These are phyloP conservation scores for Globisporangium parvum DNA, from an alignment of 352 stramenopile species.

Conservation along the genomic window DNA sequence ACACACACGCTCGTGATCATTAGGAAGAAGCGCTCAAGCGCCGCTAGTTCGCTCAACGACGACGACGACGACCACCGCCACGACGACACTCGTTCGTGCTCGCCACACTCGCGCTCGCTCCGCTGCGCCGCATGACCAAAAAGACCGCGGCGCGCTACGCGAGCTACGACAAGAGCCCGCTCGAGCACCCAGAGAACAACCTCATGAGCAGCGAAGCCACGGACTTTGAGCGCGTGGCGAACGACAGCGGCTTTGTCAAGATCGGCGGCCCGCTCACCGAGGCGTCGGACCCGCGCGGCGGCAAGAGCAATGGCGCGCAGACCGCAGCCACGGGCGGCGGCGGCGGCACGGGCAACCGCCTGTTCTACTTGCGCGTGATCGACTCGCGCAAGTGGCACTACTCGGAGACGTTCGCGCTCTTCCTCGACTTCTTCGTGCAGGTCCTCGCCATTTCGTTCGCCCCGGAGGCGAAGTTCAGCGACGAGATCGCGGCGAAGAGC, in stretches of 20 bases:
- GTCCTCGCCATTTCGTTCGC: constrained; percentile 77
- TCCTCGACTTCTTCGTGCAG: constrained; percentile 84
- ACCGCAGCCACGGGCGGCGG: neutral
- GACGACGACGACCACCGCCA: too few species aligned
- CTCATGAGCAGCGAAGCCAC: constrained; percentile 24
- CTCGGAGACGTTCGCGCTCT: constrained; percentile 77
- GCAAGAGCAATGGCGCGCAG: constrained; percentile 38
- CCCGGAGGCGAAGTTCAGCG: constrained; percentile 46
- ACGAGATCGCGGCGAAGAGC: constrained; percentile 56
- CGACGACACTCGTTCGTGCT: too few species aligned
- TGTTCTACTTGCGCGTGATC: constrained; percentile 81
- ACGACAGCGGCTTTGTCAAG: constrained; percentile 62
- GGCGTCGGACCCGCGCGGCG: constrained; percentile 57
- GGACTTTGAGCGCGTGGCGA: constrained; percentile 55
- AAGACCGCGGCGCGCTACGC: constrained; percentile 6
- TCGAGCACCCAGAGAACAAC: constrained; percentile 7
- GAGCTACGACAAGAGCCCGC: constrained; percentile 12
- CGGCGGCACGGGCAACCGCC: constrained; percentile 42
- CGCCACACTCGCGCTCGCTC: too few species aligned
- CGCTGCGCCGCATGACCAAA: constrained; percentile 7
- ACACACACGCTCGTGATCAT: too few species aligned
- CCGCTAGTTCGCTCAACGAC: too few species aligned
- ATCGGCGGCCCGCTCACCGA: constrained; percentile 72
- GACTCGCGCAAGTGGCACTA: constrained; percentile 89
- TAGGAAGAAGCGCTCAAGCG: too few species aligned